These are phyloP conservation scores for Euptelea pleiosperma DNA, from an alignment of 164 flowering plant genomes.

Conservation along the genomic window DNA sequence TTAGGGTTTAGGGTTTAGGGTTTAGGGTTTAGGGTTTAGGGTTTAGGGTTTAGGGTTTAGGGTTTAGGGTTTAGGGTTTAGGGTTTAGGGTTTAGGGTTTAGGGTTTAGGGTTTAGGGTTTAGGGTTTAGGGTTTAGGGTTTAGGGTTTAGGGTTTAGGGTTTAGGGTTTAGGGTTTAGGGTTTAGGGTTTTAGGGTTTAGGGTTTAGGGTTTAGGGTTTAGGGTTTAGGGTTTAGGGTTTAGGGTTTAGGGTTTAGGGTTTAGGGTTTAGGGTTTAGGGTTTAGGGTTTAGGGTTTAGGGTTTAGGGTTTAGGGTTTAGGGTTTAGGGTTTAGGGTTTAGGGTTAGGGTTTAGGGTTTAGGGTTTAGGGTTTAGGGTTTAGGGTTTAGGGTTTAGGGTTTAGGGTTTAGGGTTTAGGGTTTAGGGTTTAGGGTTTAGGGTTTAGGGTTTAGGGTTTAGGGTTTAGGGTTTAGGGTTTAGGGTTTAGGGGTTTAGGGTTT, in stretches of 20 bases:
- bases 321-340: slow-evolving; percentile 17
- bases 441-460: slow-evolving; percentile 16
- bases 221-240: slow-evolving; percentile 18
- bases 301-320: slow-evolving; percentile 15
- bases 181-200: slow-evolving; percentile 9
- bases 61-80: slow-evolving; percentile 18
- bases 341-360: slow-evolving; percentile 10
- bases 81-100: slow-evolving; percentile 11
- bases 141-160: slow-evolving; percentile 14
- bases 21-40: neutral
- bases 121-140: slow-evolving; percentile 12
- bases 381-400: slow-evolving; percentile 21
- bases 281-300: slow-evolving; percentile 16
- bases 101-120: slow-evolving; percentile 15
- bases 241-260: slow-evolving; percentile 15
- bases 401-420: slow-evolving; percentile 20
- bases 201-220: slow-evolving; percentile 15
- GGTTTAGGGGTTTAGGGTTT: slow-evolving; percentile 11
- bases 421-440: slow-evolving; percentile 19
- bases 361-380: slow-evolving; percentile 18
- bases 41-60: slow-evolving; percentile 14
- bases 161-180: slow-evolving; percentile 10
- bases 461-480: slow-evolving; percentile 12
- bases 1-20: slow-evolving; percentile 10
- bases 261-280: slow-evolving; percentile 17